Evolutionary conservation across 768 basidiomycete species (phyloP).

Genomic region (Cystobasidium onofrii): DNA sequence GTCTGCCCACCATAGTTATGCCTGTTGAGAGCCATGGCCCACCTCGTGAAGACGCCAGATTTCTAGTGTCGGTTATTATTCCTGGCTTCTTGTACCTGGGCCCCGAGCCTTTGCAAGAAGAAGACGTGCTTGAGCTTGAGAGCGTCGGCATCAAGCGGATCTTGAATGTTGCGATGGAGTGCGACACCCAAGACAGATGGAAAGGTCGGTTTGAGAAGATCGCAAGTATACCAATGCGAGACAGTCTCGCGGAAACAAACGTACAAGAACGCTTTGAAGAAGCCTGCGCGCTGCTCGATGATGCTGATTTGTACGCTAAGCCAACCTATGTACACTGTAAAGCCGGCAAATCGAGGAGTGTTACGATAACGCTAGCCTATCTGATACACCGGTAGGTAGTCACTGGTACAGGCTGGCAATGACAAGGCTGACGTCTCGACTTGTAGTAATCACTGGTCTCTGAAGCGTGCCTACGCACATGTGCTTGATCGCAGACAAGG

Average conservation of each 20-base stretch:
- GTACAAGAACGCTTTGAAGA: slow-evolving; percentile 71
- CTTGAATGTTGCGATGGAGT: slow-evolving; percentile 65
- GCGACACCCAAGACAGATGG: slow-evolving; percentile 14
- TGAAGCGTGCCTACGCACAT: slow-evolving; percentile 80
- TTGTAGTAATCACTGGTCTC: slow-evolving; percentile 78
- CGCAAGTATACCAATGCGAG: slow-evolving; percentile 78
- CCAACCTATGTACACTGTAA: slow-evolving; percentile 94
- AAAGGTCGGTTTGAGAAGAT: slow-evolving; percentile 67
- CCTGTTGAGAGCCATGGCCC: neutral
- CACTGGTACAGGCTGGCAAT: neutral
- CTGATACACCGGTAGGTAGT: slow-evolving; percentile 62
- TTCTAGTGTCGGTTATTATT: slow-evolving; percentile 80
- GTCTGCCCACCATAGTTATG: neutral
- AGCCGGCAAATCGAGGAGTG: slow-evolving; percentile 89
- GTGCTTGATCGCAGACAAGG: slow-evolving; percentile 86
- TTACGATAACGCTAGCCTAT: slow-evolving; percentile 93
- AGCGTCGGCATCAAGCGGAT: slow-evolving; percentile 74
- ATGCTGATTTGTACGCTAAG: slow-evolving; percentile 77
- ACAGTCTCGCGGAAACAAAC: slow-evolving; percentile 88
- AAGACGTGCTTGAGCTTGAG: slow-evolving; percentile 67
- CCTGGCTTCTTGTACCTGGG: slow-evolving; percentile 86
- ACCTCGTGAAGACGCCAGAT: slow-evolving; percentile 44
- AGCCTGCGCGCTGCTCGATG: slow-evolving; percentile 56
- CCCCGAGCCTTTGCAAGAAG: slow-evolving; percentile 66
- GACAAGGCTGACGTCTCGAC: neutral